These are phyloP conservation scores for Chaetomium sp. DNA, from an alignment of 2,329 filamentous ascomycete genomes.

Conservation along the genomic window DNA sequence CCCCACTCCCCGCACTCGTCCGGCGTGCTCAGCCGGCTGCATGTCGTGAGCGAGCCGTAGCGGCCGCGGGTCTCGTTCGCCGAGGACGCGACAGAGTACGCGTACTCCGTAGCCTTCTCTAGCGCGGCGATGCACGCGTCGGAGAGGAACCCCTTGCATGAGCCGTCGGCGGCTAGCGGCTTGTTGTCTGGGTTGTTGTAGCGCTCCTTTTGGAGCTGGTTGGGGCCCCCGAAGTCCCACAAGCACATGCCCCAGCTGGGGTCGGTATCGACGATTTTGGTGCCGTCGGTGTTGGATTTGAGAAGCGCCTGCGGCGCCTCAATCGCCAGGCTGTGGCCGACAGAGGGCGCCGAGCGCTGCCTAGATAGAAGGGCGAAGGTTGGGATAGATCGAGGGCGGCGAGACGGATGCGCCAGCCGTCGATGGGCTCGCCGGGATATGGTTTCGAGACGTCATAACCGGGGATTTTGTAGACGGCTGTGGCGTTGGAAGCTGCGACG, in stretches of 20 bases:
- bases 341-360: too few species aligned
- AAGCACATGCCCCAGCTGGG: conserved; percentile 29
- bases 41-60: conserved; percentile 10
- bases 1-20: conserved; percentile 22
- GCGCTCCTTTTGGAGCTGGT: background rate
- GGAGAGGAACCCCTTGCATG: conserved; percentile 25
- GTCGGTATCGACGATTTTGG: conserved; percentile 21
- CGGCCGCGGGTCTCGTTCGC: background rate
- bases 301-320: conserved; percentile 16
- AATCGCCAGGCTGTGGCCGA: conserved; percentile 23
- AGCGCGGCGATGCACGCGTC: conserved; percentile 26
- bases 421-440: conserved; percentile 18
- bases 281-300: conserved; percentile 5
- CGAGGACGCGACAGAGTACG: conserved; percentile 3
- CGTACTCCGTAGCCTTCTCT: background rate
- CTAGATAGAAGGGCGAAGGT: too few species aligned
- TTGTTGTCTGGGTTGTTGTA: conserved; percentile 26
- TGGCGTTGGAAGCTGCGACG: conserved; percentile 21
- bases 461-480: conserved; percentile 22
- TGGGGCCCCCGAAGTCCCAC: conserved; percentile 19
- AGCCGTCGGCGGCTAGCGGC: conserved; percentile 24
- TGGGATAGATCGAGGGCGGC: conserved; percentile 21
- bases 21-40: background rate
- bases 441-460: conserved; percentile 27
- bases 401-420: conserved; percentile 25